Base-by-base conservation (phyloP, 164 flowering plant genomes). In the Cinnamomum chago region DNA sequence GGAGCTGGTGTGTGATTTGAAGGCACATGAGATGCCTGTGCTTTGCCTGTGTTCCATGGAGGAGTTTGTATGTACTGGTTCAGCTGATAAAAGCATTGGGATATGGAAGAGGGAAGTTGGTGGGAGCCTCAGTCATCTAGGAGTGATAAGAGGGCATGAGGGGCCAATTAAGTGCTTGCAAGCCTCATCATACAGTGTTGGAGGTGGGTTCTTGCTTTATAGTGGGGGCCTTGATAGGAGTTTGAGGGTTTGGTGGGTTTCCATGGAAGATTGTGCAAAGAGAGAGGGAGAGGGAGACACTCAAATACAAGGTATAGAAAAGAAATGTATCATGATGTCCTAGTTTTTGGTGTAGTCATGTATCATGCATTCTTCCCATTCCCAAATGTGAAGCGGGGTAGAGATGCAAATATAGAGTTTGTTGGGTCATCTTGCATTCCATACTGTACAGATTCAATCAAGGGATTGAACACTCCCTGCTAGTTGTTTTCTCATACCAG, bases 171-270 rank as follows among this genome's bases (percentile, higher is more conserved):
- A 90, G 84, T 95, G 99, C 70, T 75, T 95, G 84, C 95, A 92
- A 72, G 95, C 93, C 2, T 86, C 92, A 50, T 79, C 87, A 2
- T 62, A 67, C 58, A 82, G 78, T 72, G 84, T 93, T 74, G 97
- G 99, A 13, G 89, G 81, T 73, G 99, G 99, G 23, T 91, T 90
- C 78, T 73, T 95, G 95, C 86, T 95, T 13, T 95, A 95, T 62
- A 93, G 98, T 88, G 99, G 99, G 10, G 84, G 98, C 70, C 91
- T 93, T 82, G 99, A 95, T 75, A 95, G 79, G 75, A 90, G 90
- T 72, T 52, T 95, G 28, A 90, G 97, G 72, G 99, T 93, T 71
- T 95, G 99, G 99, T 92, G 98, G 98, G 90, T 95, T 77, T 85
- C 95, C n/a, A 86, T 84, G 72, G 80, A 78, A 18, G 6, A 67